Percentiles rank a stretch among this genome's conserved stretches.
These are phyloP conservation scores for Solanum medicagineum DNA, from an alignment of 257 asterid genomes.

Conservation along the genomic window DNA sequence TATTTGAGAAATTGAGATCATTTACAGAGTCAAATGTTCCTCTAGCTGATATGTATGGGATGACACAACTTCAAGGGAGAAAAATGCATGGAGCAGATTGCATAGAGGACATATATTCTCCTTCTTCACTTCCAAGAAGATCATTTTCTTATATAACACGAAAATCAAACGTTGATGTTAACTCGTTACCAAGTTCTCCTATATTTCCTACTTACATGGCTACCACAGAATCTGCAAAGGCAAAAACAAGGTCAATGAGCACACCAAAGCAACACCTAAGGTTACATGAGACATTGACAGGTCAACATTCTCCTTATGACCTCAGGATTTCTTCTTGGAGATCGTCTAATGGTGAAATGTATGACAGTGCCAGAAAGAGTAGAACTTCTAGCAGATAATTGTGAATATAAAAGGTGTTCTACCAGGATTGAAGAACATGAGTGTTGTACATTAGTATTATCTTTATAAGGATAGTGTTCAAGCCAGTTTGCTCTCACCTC, in stretches of 20 bases:
- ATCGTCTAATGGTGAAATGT: constrained; percentile 29
- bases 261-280: constrained; percentile 55
- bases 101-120: constrained; percentile 33
- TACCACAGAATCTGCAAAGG: constrained; percentile 70
- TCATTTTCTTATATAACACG: constrained; percentile 47
- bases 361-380: constrained; percentile 18
- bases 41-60: constrained; percentile 16
- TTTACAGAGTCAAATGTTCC: constrained; percentile 15
- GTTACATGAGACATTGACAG: constrained; percentile 38
- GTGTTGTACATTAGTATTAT: neutral
- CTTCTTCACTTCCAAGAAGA: constrained; percentile 54
- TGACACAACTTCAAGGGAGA: constrained; percentile 25
- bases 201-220: constrained; percentile 69
- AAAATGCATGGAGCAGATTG: constrained; percentile 22
- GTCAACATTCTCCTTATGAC: constrained; percentile 47
- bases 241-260: constrained; percentile 62
- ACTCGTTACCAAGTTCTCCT: constrained; percentile 50
- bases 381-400: constrained; percentile 19
- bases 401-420: constrained; percentile 5
- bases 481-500: neutral
- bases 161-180: constrained; percentile 31
- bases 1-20: constrained; percentile 18
- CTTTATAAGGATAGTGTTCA: neutral
- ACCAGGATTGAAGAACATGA: constrained; percentile 5
- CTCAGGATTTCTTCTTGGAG: constrained; percentile 39